These are phyloP conservation scores for Sporisorium graminicola DNA, from an alignment of 1,284 basidiomycete species.

Conservation along the genomic window DNA sequence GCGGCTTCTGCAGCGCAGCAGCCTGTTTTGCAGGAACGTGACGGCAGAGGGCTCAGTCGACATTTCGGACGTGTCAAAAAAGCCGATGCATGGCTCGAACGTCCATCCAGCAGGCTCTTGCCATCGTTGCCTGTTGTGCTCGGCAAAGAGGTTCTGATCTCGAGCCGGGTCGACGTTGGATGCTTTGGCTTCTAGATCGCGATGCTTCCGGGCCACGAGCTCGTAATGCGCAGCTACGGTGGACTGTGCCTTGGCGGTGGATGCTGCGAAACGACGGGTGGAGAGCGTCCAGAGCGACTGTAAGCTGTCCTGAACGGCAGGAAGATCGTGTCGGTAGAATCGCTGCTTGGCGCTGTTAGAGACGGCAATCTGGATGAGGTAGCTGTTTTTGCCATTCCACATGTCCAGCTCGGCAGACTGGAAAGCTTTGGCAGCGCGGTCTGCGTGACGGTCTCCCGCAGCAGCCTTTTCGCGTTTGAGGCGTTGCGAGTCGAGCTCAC, in stretches of 20 bases:
- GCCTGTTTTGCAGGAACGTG: constrained; percentile 52
- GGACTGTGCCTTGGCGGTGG: constrained; percentile 19
- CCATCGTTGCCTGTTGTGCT: constrained; percentile 54
- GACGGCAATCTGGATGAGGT: constrained; percentile 51
- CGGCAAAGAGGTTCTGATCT: constrained; percentile 46
- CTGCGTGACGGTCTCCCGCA: constrained; percentile 48
- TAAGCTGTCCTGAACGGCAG: constrained; percentile 40
- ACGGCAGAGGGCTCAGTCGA: constrained; percentile 41
- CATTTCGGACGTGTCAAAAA: constrained; percentile 59
- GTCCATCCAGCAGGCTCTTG: constrained; percentile 48
- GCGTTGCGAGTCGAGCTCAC: constrained; percentile 51
- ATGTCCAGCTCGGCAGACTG: constrained; percentile 51
- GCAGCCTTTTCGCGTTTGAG: constrained; percentile 55
- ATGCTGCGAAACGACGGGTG: constrained; percentile 27
- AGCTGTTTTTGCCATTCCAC: constrained; percentile 57
- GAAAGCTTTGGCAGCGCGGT: constrained; percentile 50
- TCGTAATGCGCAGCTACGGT: constrained; percentile 34
- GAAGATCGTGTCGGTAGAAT: constrained; percentile 51
- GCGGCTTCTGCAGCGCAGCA: constrained; percentile 37
- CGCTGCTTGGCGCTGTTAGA: constrained; percentile 50
- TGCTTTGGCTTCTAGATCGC: constrained; percentile 21
- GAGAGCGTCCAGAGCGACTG: constrained; percentile 55
- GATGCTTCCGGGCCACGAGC: constrained; percentile 23
- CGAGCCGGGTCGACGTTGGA: constrained; percentile 23
- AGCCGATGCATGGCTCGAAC: constrained; percentile 59